Evolutionary conservation across 2,329 filamentous ascomycete genomes (phyloP), one percentile per base, ranked within the genome.

Genomic region (Hypoxylon rubiginosum): DNA sequence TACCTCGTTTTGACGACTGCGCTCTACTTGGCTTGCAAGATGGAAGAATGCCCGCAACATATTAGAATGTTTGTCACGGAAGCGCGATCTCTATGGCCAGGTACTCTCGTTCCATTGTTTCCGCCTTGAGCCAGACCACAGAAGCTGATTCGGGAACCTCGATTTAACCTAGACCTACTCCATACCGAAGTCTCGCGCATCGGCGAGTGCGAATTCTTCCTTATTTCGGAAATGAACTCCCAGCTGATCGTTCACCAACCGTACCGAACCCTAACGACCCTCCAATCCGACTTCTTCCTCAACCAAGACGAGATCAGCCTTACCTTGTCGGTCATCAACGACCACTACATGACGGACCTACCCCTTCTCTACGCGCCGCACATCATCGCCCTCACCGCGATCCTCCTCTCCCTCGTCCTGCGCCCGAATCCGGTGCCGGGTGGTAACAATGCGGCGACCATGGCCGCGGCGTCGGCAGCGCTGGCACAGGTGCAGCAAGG

Each of bases 41-140:
- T 97, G 89, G 96, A 99, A 79, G 96, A 99, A 79, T 94, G 91
- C 54, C 96, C 96, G 2, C 95, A 98, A 78, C 96, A 99, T 78
- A 98, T 99, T 74, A 89, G 96, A 30, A 87, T 97, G 69, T 91
- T 99, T 63, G 90, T 96, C 10, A 91, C 89, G 50, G 96, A 99
- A 79, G 93, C 94, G 3, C 90, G 93, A 34, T 88, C 91, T 62
- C 85, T 97, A 64, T 97, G 93, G 93, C 90, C 92, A 74, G 87
- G 88, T 88, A 82, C 52, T 79, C 71, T 28, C 19, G 32, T 59
- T 49, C 51, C 19, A 45, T 55, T 52, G 28, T 50, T 26, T 43
- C 19, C 28, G 49, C 43, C n/a, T 39, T 43, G 15, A 32, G 45
- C 10, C 4, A 45, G 8, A n/a, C 6, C 15, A 1, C 11, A 21